Evolutionary conservation across 768 basidiomycete genomes (phyloP), one percentile per base, ranked within the genome.

Genomic region (Mycena epipterygia): DNA sequence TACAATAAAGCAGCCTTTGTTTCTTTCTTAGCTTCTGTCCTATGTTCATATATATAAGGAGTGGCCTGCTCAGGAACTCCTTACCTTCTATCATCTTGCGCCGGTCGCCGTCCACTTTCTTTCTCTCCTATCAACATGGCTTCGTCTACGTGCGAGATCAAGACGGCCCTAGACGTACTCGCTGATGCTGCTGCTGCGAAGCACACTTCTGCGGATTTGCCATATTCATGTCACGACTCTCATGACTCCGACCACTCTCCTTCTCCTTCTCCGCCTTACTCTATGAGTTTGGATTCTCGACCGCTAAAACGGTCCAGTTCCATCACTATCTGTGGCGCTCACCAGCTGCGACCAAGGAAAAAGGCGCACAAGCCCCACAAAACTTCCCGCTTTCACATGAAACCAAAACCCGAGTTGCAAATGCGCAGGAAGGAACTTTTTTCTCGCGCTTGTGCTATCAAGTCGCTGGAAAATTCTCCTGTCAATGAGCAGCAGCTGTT

Each of bases 401-500:
- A 64, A 53, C 70, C 68, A 14, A 73, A 59, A 37, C 68, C 64
- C 29, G 75, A 73, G 46, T 39, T 67, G 52, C 67, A 74, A 52
- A 49, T 65, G 3, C 72, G 74, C 30, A 41, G 73, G 44, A 73
- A 69, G 64, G 67, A 74, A 32, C 29, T 74, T 44, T 48, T 69
- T 29, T 67, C 62, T 19, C 73, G 69, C 14, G 73, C 76, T 23
- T 61, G 55, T 35, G 44, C 49, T 35, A 75, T 77, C 23, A 62
- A 67, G 55, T 67, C 73, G 19, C 60, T 76, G 19, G 67, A 63
- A 30, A 89, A 89, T 72, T 87, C 89, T 12, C 89, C 89, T 60
- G 89, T 85, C 70, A 84, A 89, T 77, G 80, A 84, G 68, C 86
- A 85, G 58, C 90, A 91, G 74, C 84, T 89, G 42, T 81, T 84